phyloP scores from a whole-genome alignment of 495 filamentous ascomycete species.

The Viridothelium virens region DNA sequence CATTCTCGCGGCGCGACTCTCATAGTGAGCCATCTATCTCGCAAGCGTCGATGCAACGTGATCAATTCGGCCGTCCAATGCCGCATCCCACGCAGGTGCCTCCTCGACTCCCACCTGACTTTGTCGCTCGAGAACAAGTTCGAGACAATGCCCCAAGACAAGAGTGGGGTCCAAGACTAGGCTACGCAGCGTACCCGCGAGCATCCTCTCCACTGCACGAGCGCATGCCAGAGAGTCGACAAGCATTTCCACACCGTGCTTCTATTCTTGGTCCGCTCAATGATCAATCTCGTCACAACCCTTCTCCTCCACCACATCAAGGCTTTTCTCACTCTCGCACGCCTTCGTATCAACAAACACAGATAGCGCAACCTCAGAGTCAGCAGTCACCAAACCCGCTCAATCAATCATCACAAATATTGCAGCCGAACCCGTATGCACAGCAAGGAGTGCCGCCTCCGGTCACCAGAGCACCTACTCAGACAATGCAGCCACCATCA shows the following conservation, averaged over 20 bases:
- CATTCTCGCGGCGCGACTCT: slow-evolving; percentile 1
- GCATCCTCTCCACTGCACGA: not conserved
- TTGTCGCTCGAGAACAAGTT: not conserved
- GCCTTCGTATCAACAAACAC: slow-evolving; percentile 7
- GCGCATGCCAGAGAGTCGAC: not conserved
- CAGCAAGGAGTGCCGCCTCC: slow-evolving; percentile 7
- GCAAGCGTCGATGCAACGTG: not conserved
- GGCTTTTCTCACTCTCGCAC: slow-evolving; percentile 12
- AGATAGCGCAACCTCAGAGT: not conserved
- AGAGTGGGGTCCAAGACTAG: not conserved
- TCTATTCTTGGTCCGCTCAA: slow-evolving; percentile 7
- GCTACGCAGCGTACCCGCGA: not conserved
- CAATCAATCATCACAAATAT: slow-evolving; percentile 16
- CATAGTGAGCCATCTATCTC: not conserved
- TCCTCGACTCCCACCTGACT: slow-evolving; percentile 8
- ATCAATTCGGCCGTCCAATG: not conserved
- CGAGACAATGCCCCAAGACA: not conserved
- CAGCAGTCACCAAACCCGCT: slow-evolving; percentile 4
- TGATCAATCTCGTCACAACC: slow-evolving; percentile 1
- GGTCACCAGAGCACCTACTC: not conserved
- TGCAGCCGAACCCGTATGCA: slow-evolving; percentile 29
- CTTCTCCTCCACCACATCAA: slow-evolving; percentile 14
- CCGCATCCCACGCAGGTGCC: slow-evolving; percentile 14
- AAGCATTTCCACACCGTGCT: slow-evolving; percentile 9
- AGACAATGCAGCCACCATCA: slow-evolving; percentile 8